Conservation (phyloP, 768 basidiomycete species). For the Trametes elegans region DNA sequence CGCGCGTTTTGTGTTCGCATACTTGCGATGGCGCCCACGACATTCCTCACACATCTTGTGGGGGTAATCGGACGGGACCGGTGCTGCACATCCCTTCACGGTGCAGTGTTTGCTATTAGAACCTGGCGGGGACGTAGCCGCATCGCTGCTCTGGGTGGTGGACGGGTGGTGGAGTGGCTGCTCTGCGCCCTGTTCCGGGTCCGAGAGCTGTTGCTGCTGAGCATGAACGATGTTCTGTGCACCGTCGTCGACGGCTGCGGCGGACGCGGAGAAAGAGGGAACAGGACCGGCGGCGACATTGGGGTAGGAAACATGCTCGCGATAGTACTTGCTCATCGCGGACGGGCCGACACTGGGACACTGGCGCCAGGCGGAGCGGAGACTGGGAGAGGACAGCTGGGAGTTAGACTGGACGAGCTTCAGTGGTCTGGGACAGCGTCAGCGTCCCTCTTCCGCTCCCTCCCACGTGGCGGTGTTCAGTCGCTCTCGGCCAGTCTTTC, state of each 20-base stretch:
- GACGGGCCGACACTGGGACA: neutral
- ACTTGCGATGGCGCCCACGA: constrained; percentile 48
- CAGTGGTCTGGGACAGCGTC: constrained; percentile 9
- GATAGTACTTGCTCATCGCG: constrained; percentile 22
- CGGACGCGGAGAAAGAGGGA: constrained; percentile 4
- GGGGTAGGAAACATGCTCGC: constrained; percentile 19
- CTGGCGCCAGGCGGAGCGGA: too few relatives aligned
- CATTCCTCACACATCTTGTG: constrained; percentile 56
- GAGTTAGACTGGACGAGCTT: neutral
- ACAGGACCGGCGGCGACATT: constrained; percentile 9
- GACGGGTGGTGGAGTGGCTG: too few relatives aligned
- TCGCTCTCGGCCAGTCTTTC: neutral
- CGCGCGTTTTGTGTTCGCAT: constrained; percentile 50
- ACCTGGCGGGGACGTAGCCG: neutral
- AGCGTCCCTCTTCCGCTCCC: neutral
- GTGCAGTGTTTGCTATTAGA: constrained; percentile 34
- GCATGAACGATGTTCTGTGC: neutral
- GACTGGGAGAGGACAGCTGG: constrained; percentile 7
- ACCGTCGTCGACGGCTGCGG: neutral
- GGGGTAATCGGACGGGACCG: constrained; percentile 29
- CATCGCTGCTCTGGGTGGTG: neutral
- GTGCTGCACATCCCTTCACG: constrained; percentile 42
- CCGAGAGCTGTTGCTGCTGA: too few relatives aligned
- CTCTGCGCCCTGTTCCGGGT: too few relatives aligned
- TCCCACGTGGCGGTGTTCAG: constrained; percentile 13